Conservation (phyloP, 257 asterid genomes). For the Prunella vulgaris region DNA sequence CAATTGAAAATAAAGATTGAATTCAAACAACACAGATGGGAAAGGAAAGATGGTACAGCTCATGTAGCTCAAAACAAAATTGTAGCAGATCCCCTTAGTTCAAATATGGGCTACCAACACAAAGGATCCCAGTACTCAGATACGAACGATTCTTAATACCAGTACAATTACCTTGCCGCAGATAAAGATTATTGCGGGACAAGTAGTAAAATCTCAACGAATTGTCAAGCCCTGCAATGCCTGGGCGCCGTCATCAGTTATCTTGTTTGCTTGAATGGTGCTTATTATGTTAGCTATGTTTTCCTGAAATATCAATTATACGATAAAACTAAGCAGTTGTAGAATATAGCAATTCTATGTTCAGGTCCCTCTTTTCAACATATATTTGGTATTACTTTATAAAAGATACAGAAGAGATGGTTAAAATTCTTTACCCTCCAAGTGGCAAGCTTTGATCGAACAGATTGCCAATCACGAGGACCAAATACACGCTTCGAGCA, state of each 20-base stretch:
- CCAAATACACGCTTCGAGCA: slow-evolving; percentile 77
- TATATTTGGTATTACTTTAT: background rate
- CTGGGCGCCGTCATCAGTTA: slow-evolving; percentile 62
- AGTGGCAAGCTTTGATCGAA: slow-evolving; percentile 64
- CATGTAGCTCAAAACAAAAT: slow-evolving; percentile 33
- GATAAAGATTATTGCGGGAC: background rate
- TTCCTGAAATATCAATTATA: slow-evolving; percentile 34
- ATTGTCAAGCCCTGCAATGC: slow-evolving; percentile 59
- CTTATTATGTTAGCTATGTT: slow-evolving; percentile 58
- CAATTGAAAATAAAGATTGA: background rate
- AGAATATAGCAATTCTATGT: background rate
- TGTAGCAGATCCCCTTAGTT: slow-evolving; percentile 16
- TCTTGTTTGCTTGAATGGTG: slow-evolving; percentile 78
- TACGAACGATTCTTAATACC: background rate
- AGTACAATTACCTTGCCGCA: slow-evolving; percentile 16
- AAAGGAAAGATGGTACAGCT: background rate
- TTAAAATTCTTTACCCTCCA: slow-evolving; percentile 66
- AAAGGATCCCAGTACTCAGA: slow-evolving; percentile 14
- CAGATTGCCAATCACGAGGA: slow-evolving; percentile 61
- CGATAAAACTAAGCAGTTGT: no score
- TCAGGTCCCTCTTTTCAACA: background rate
- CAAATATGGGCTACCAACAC: slow-evolving; percentile 8
- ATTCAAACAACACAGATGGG: slow-evolving; percentile 14
- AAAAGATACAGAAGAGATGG: background rate
- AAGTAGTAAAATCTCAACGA: slow-evolving; percentile 36